These are phyloP conservation scores for Xylariaceae sp. DNA, from an alignment of 2,329 filamentous ascomycete genomes.

Conservation along the genomic window DNA sequence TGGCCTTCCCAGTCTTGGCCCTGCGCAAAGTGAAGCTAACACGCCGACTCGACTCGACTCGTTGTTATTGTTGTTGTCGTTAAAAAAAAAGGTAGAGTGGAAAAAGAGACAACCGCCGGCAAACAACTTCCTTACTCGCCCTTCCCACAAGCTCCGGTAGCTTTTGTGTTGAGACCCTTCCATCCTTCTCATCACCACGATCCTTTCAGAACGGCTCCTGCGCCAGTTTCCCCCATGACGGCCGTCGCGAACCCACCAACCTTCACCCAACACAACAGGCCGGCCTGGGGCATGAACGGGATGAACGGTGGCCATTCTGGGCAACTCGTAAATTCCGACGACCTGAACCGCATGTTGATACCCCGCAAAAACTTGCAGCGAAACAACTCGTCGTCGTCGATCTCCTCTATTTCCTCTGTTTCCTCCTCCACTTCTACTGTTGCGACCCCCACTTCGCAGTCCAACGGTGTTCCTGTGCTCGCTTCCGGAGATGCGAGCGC, in stretches of 20 bases:
- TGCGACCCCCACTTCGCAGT: constrained; percentile 51
- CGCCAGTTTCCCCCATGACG: constrained; percentile 51
- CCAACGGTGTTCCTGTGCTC: constrained; percentile 54
- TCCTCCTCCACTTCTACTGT: constrained; percentile 57
- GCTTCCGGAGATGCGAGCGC: constrained; percentile 44
- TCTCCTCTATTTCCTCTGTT: constrained; percentile 59
- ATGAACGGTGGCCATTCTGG: constrained; percentile 33
- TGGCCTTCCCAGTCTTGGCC: constrained; percentile 4
- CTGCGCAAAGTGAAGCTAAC: constrained; percentile 4
- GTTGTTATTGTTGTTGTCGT: neutral
- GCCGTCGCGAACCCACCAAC: constrained; percentile 61
- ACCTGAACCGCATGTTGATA: constrained; percentile 82
- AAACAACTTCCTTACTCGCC: constrained; percentile 1
- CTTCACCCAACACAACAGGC: constrained; percentile 58
- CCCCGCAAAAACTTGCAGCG: constrained; percentile 82
- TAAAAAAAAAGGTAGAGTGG: constrained; percentile 6
- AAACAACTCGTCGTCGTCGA: constrained; percentile 84
- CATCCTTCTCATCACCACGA: constrained; percentile 12
- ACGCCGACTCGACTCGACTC: constrained; percentile 2
- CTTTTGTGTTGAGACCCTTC: constrained; percentile 21
- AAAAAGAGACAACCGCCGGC: neutral
- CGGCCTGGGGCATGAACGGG: constrained; percentile 60
- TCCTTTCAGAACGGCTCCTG: constrained; percentile 15
- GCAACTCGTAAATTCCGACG: constrained; percentile 68
- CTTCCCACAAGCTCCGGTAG: constrained; percentile 3